These are phyloP conservation scores for Radiomyces spectabilis DNA, from an alignment of 192 early-diverging fungal genomes.

Conservation along the genomic window DNA sequence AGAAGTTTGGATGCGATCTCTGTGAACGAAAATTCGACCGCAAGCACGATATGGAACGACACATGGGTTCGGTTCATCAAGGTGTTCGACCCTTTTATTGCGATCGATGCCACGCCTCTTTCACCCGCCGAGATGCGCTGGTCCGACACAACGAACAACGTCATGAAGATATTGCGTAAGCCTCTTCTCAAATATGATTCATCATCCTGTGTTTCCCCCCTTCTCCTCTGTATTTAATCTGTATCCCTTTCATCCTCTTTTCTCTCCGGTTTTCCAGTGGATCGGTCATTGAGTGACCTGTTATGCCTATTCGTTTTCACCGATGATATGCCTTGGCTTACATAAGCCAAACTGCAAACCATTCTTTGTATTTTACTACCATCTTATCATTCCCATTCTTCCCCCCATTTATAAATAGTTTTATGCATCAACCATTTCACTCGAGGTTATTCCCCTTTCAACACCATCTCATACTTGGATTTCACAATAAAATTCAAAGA, in stretches of 20 bases:
- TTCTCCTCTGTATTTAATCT: background rate
- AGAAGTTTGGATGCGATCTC: conserved; percentile 49
- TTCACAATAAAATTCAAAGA: too few species aligned
- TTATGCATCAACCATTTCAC: too few species aligned
- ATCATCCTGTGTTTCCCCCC: background rate
- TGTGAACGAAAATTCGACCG: conserved; percentile 67
- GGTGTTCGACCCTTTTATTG: conserved; percentile 55
- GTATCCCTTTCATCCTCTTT: background rate
- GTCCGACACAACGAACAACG: conserved; percentile 32
- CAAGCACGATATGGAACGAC: conserved; percentile 71
- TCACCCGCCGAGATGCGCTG: conserved; percentile 62
- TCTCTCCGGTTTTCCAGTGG: background rate
- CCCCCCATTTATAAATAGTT: too few species aligned
- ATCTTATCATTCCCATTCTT: too few species aligned
- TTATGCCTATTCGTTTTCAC: too few species aligned
- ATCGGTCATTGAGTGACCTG: too few species aligned
- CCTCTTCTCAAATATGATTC: too few species aligned
- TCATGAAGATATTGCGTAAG: background rate
- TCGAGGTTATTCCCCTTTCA: too few species aligned
- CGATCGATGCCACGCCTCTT: conserved; percentile 40
- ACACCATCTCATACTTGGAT: too few species aligned
- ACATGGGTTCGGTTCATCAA: conserved; percentile 56
- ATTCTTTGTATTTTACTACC: too few species aligned
- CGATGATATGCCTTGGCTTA: too few species aligned
- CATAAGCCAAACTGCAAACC: too few species aligned